A percentile compares a stretch with the other conserved stretches of the same genome.
phyloP scores from a whole-genome alignment of 164 flowering plant genomes.

The Nymphaea colorata region DNA sequence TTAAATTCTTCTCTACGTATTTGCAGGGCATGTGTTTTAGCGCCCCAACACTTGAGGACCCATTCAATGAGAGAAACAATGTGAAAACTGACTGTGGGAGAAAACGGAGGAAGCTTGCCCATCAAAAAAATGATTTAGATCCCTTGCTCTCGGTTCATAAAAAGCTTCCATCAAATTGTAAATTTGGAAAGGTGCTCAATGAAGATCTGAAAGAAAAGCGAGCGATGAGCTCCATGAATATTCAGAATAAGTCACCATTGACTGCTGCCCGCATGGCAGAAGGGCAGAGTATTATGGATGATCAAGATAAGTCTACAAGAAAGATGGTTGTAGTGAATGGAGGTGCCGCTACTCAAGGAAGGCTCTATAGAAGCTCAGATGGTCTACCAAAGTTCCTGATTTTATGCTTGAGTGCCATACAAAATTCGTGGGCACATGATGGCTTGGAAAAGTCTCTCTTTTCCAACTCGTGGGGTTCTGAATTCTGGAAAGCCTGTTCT shows the following conservation, averaged over 20 bases:
- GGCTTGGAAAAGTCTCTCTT: conserved; percentile 19
- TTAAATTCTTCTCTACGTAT: background rate
- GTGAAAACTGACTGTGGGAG: conserved; percentile 16
- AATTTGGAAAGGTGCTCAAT: conserved; percentile 3
- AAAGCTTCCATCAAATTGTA: conserved; percentile 6
- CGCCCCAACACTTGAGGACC: conserved; percentile 85
- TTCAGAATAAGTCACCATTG: background rate
- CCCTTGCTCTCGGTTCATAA: conserved; percentile 1
- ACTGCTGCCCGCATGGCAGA: background rate
- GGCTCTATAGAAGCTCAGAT: conserved; percentile 11
- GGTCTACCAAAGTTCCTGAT: conserved; percentile 66
- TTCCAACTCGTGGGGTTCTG: conserved; percentile 61
- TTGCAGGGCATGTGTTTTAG: conserved; percentile 92
- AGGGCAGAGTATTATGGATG: background rate
- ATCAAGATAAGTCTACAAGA: background rate
- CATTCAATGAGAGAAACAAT: conserved; percentile 67
- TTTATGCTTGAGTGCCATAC: conserved; percentile 64
- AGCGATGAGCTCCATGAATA: conserved; percentile 4
- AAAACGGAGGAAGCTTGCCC: conserved; percentile 12
- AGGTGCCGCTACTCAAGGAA: conserved; percentile 6
- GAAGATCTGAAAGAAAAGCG: conserved; percentile 10
- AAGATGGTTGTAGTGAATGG: conserved; percentile 1
- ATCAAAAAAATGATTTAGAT: conserved; percentile 9
- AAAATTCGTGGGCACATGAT: conserved; percentile 29
- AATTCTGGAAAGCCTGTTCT: conserved; percentile 57